A percentile compares a stretch with the other conserved stretches of the same genome.
These are phyloP conservation scores for Rhizopogon vinicolor DNA, from an alignment of 768 basidiomycete species.

Conservation along the genomic window DNA sequence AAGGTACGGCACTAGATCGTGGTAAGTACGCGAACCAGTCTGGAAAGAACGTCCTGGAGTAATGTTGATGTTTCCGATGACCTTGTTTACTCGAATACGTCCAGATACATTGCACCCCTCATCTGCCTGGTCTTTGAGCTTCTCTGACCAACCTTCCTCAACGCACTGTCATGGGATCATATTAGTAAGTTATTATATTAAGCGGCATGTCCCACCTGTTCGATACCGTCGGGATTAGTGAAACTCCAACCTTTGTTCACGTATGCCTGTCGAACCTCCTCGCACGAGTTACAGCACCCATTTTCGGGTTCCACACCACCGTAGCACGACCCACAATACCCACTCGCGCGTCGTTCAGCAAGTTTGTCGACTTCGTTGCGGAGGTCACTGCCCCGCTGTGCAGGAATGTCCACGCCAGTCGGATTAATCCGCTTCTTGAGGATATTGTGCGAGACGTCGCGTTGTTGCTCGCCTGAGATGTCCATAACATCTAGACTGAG, in stretches of 20 bases:
- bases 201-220: constrained; percentile 62
- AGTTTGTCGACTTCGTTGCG: constrained; percentile 86
- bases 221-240: constrained; percentile 81
- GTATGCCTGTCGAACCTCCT: constrained; percentile 89
- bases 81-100: constrained; percentile 92
- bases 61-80: constrained; percentile 92
- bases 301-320: constrained; percentile 71
- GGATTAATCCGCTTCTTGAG: constrained; percentile 73
- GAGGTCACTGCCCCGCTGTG: constrained; percentile 55
- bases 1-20: constrained; percentile 93
- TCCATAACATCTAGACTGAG: constrained; percentile 97
- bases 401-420: constrained; percentile 54
- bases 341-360: constrained; percentile 50
- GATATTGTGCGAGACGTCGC: constrained; percentile 87
- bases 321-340: constrained; percentile 95
- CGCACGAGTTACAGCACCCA: constrained; percentile 96
- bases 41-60: constrained; percentile 97
- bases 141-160: constrained; percentile 92
- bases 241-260: constrained; percentile 95
- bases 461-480: constrained; percentile 92
- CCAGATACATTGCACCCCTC: constrained; percentile 96
- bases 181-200: background rate
- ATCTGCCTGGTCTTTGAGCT: constrained; percentile 83
- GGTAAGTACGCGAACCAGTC: constrained; percentile 67
- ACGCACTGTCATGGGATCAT: constrained; percentile 58